Evolutionary conservation across 768 basidiomycete genomes (phyloP), one percentile per base, ranked within the genome.

Genomic region (Leccinum sublutescens): DNA sequence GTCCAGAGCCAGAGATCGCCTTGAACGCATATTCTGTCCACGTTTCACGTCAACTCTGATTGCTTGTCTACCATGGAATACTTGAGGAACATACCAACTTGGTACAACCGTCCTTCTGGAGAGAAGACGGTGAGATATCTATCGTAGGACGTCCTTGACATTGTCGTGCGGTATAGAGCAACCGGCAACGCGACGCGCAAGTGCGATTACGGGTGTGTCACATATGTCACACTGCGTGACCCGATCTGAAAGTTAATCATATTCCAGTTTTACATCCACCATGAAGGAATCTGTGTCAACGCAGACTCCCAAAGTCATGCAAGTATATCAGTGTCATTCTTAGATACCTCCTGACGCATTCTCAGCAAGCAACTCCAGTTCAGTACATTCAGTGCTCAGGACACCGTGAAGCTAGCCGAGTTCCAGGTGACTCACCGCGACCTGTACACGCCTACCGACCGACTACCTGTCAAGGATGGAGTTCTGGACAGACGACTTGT

Each of bases 81-180:
- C 40, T 34, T 31, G 17, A 21, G 31, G 3, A 47, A 79, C 90
- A 67, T 68, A 92, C 94, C 97, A 72, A 98, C 96, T 95, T 99
- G 97, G 73, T 98, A 99, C 59, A 99, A 78, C 57, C 96, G 86
- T 43, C 97, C 97, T 78, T 99, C 94, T 2, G 95, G 95, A 2
- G 93, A 97, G 80, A 97, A 97, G 65, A 98, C 92, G 27, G 96
- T 98, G 49, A 98, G 86, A 76, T 93, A 98, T 82, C 94, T 82
- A 74, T 97, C 95, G 76, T 97, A 96, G 27, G 93, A 95, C 59
- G 93, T 93, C 69, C 95, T 84, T 64, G 93, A 95, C 95, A 96
- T 97, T 71, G 72, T 94, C 71, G 71, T 80, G 53, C 25, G 29
- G 71, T 68, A 70, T 62, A 61, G 65, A 69, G 63, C 64, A 61